Conservation (phyloP, 176 grass and related monocot species). For the Phyllostachys edulis region DNA sequence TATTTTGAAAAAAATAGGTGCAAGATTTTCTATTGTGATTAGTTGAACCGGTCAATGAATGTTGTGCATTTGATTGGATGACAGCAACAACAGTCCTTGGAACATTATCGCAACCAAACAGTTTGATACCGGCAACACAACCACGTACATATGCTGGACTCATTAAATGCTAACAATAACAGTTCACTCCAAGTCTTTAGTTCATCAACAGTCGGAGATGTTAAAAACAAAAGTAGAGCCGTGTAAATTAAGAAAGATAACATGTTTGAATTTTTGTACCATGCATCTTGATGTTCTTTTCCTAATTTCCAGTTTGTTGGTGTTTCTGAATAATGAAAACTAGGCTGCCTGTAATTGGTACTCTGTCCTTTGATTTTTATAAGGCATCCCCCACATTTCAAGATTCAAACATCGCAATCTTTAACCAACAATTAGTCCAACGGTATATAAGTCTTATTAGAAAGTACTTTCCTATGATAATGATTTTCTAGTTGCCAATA, state of each 20-base stretch:
- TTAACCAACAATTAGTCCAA: too few species aligned
- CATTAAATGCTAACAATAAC: neutral
- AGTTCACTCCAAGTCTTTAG: slow-evolving; percentile 3
- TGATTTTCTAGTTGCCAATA: neutral
- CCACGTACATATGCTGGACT: neutral
- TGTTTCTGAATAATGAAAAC: neutral
- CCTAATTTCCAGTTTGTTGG: neutral
- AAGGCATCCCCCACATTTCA: too few species aligned
- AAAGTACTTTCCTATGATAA: neutral
- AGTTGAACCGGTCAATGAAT: slow-evolving; percentile 1
- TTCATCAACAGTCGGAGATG: neutral
- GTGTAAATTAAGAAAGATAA: neutral
- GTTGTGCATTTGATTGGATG: neutral
- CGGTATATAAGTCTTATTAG: neutral
- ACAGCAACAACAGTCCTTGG: neutral
- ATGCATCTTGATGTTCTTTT: neutral
- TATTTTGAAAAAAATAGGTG: neutral
- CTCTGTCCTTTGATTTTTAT: too few species aligned
- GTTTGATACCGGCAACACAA: neutral
- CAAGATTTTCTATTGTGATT: too few species aligned
- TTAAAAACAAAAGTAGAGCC: neutral
- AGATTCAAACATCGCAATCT: too few species aligned
- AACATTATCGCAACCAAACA: neutral
- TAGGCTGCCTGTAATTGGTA: neutral
- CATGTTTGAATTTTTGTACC: neutral